phyloP scores from a whole-genome alignment of 2,329 filamentous ascomycete genomes.

The Hymenoscyphus repandus region DNA sequence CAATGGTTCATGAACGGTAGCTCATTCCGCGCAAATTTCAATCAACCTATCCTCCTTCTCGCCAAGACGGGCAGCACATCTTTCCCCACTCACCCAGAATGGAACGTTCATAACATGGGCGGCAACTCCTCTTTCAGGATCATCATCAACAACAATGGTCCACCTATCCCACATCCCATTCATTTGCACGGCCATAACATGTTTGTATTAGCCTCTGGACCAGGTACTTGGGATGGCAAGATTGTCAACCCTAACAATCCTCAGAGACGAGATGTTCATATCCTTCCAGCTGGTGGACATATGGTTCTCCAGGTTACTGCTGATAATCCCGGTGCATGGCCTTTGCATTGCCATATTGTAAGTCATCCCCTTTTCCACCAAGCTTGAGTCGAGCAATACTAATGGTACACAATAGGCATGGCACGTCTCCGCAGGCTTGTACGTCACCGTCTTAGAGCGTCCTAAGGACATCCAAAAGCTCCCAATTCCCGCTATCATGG shows the following conservation, averaged over 20 bases:
- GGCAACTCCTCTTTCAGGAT: conserved; percentile 31
- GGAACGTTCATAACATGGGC: conserved; percentile 6
- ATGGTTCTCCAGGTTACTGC: conserved; percentile 41
- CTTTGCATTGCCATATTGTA: conserved; percentile 43
- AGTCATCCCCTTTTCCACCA: background rate
- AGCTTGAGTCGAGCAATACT: background rate
- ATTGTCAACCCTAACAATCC: conserved; percentile 41
- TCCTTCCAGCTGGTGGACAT: conserved; percentile 38
- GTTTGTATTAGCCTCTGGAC: conserved; percentile 53
- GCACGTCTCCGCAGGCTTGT: conserved; percentile 40
- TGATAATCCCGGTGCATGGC: conserved; percentile 50
- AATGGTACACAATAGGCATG: conserved; percentile 37
- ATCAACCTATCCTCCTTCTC: conserved; percentile 3
- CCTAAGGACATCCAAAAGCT: conserved; percentile 35
- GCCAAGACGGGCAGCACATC: conserved; percentile 1
- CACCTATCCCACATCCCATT: conserved; percentile 54
- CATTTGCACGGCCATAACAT: conserved; percentile 71
- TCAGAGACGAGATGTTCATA: conserved; percentile 46
- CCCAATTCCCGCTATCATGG: conserved; percentile 44
- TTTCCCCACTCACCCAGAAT: conserved; percentile 1
- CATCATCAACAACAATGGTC: conserved; percentile 42
- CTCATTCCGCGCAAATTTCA: conserved; percentile 4
- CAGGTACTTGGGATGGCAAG: conserved; percentile 24
- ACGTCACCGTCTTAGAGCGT: conserved; percentile 34
- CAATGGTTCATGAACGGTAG: conserved; percentile 2